Conservation (phyloP, 2,329 filamentous ascomycete species). For the Penicillium sp. region DNA sequence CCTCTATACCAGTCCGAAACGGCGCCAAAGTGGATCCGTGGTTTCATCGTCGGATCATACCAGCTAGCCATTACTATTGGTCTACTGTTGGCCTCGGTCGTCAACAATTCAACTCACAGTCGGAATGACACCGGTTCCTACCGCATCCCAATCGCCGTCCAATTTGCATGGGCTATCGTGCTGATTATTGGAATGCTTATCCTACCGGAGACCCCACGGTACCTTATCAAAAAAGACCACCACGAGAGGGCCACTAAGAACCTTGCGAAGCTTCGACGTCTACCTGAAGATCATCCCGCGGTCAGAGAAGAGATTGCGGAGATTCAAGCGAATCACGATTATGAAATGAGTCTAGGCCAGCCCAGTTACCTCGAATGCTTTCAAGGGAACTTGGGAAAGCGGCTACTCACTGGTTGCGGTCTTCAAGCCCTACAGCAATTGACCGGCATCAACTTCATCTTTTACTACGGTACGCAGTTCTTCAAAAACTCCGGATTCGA, state of each 20-base stretch:
- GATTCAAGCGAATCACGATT: slow-evolving; percentile 79
- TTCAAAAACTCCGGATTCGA: slow-evolving; percentile 34
- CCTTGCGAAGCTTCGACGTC: slow-evolving; percentile 61
- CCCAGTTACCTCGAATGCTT: slow-evolving; percentile 33
- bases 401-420: slow-evolving; percentile 33
- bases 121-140: slow-evolving; percentile 57
- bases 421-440: slow-evolving; percentile 37
- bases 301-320: slow-evolving; percentile 65
- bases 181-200: slow-evolving; percentile 62
- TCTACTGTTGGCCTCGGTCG: slow-evolving; percentile 61
- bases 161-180: slow-evolving; percentile 71
- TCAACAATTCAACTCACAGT: slow-evolving; percentile 62
- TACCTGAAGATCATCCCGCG: slow-evolving; percentile 56
- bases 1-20: slow-evolving; percentile 74
- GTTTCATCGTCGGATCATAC: slow-evolving; percentile 67
- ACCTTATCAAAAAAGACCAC: slow-evolving; percentile 67
- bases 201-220: slow-evolving; percentile 75
- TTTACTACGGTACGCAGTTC: slow-evolving; percentile 36
- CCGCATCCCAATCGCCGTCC: slow-evolving; percentile 69
- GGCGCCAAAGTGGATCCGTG: slow-evolving; percentile 61
- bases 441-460: slow-evolving; percentile 39
- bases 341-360: slow-evolving; percentile 48
- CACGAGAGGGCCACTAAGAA: slow-evolving; percentile 55
- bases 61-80: slow-evolving; percentile 74
- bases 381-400: slow-evolving; percentile 30